phyloP scores from a whole-genome alignment of 257 asterid species.

The Echites panduratus region DNA sequence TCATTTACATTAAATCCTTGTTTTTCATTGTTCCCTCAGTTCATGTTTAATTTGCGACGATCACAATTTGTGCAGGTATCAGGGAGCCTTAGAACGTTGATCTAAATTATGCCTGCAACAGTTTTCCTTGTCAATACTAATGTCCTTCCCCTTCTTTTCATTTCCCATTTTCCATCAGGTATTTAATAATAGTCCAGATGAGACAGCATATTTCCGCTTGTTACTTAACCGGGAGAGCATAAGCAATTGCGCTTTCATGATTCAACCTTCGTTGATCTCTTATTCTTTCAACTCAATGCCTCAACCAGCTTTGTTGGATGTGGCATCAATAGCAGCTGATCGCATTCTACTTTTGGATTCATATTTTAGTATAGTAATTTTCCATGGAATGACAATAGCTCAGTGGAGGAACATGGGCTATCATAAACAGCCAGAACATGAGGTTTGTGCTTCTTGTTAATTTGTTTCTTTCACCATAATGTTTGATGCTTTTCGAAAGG shows the following conservation, averaged over 20 bases:
- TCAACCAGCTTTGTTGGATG: slow-evolving; percentile 86
- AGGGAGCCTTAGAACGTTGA: neutral
- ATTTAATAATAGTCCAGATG: slow-evolving; percentile 96
- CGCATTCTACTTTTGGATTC: slow-evolving; percentile 91
- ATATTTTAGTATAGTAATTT: slow-evolving; percentile 84
- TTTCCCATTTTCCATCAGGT: slow-evolving; percentile 54
- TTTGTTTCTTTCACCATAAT: slow-evolving; percentile 7
- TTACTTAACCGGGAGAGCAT: slow-evolving; percentile 85
- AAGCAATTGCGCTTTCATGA: slow-evolving; percentile 93
- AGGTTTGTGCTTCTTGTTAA: slow-evolving; percentile 43
- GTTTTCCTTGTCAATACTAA: slow-evolving; percentile 5
- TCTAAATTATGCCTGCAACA: slow-evolving; percentile 3
- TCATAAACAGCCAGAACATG: slow-evolving; percentile 85
- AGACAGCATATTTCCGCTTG: slow-evolving; percentile 96
- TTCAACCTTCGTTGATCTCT: slow-evolving; percentile 86
- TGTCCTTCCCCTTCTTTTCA: slow-evolving; percentile 3
- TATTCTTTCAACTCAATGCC: slow-evolving; percentile 85
- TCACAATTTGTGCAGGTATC: slow-evolving; percentile 94
- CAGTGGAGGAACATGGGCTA: slow-evolving; percentile 99
- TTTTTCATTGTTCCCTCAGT: slow-evolving; percentile 90
- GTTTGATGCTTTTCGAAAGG: neutral
- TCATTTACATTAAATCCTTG: slow-evolving; percentile 77
- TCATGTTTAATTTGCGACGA: slow-evolving; percentile 92
- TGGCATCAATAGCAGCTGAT: slow-evolving; percentile 83
- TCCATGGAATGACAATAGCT: slow-evolving; percentile 97